Evolutionary conservation across 208 protist genomes (phyloP), one percentile per base, ranked within the genome.

Genomic region (Trypanosoma rangeli): DNA sequence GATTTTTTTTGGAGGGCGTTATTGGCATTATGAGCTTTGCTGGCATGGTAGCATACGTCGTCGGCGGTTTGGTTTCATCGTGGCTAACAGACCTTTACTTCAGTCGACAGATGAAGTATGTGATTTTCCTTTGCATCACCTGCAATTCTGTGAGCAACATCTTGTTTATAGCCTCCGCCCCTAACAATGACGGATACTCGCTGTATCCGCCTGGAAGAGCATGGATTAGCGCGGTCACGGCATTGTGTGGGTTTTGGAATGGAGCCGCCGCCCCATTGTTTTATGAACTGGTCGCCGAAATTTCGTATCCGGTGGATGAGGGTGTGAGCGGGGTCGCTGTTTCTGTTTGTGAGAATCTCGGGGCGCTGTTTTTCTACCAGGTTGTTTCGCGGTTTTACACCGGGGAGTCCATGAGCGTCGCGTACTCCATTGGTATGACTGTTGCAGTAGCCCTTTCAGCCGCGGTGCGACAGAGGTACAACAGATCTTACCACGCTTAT

Each of bases 1-100:
- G 77, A 46, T 85, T 84, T 68, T 92, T 84, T 60, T 72, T 63
- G 9, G 82, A 89, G 49, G 62, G 69, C 55, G 93, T 95, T 76
- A 92, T 95, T 64, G 90, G 90, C 31, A 55, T 87, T 49, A 92
- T 95, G 85, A 90, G 85, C 76, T 95, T 93, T 71, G 86, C 79
- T 12, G 85, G 84, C 65, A 93, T 92, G 84, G 73, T 87, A 31
- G 73, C 84, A 49, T 95, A 92, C 79, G 86, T 93, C 50, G 31
- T 64, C 13, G 87, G 90, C 13, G 90, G 90, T 64, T 74, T 95
- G 54, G 44, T 83, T n/a, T 92, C 87, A 28, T 90, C 86, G 9
- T 89, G 86, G 61, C 68, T 93, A 3, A 86, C 89, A 8, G 90
- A 93, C 73, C 70, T 92, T 16, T 93, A 88, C 75, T 95, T 93